Conservation (phyloP, 2,329 filamentous ascomycete species). For the Dactylellina haptotyla region DNA sequence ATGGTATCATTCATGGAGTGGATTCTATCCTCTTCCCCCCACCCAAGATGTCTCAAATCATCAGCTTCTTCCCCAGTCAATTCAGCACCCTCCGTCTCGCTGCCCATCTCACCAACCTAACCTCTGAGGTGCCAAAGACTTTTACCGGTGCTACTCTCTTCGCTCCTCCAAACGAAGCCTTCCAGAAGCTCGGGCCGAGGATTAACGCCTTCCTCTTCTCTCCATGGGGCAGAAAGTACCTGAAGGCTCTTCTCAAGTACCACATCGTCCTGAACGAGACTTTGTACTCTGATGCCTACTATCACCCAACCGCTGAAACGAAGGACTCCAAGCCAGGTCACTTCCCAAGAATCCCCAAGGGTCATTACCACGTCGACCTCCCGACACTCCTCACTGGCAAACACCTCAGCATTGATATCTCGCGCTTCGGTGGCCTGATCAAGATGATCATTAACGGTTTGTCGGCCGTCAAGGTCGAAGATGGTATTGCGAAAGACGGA, state of each 20-base stretch:
- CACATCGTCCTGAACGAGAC: conserved; percentile 79
- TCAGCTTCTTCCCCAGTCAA: conserved; percentile 72
- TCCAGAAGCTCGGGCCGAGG: conserved; percentile 74
- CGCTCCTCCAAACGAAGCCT: conserved; percentile 83
- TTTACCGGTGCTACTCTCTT: conserved; percentile 74
- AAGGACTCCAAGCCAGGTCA: conserved; percentile 52
- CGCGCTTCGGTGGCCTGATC: conserved; percentile 73
- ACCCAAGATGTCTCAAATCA: conserved; percentile 71
- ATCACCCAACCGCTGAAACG: conserved; percentile 19
- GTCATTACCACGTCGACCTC: conserved; percentile 75
- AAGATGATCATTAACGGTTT: conserved; percentile 80
- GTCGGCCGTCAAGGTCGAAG: conserved; percentile 71
- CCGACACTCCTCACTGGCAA: conserved; percentile 76
- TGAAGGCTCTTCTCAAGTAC: conserved; percentile 81
- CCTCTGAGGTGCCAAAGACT: conserved; percentile 68
- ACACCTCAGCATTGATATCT: conserved; percentile 76
- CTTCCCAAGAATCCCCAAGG: conserved; percentile 59
- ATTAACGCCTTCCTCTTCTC: conserved; percentile 90
- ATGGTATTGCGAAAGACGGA: conserved; percentile 79
- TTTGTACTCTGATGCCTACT: conserved; percentile 80
- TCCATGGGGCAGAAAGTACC: conserved; percentile 75
- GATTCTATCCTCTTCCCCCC: conserved; percentile 81
- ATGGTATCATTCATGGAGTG: conserved; percentile 83
- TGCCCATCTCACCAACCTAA: conserved; percentile 77
- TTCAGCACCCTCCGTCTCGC: conserved; percentile 84